These are phyloP conservation scores for Calocybe gambosa DNA, from an alignment of 1,284 basidiomycete genomes.

Conservation along the genomic window DNA sequence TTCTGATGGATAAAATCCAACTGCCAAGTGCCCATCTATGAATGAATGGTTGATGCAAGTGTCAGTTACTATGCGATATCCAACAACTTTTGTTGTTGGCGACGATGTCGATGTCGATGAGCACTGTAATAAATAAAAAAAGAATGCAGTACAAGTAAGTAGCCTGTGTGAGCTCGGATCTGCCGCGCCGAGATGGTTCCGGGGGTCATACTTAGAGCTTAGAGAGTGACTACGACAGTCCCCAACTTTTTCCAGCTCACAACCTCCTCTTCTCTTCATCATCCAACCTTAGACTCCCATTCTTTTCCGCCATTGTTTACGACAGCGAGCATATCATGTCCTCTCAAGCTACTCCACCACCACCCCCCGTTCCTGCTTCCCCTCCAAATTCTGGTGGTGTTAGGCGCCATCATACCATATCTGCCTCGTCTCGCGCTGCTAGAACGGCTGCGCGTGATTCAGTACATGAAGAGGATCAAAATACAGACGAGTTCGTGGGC, in stretches of 20 bases:
- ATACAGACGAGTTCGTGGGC: constrained; percentile 66
- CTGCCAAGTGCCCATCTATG: not conserved
- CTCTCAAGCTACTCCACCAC: constrained; percentile 25
- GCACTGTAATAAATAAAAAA: no score
- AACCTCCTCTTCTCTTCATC: constrained; percentile 9
- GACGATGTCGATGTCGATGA: not conserved
- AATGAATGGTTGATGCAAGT: not conserved
- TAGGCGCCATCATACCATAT: constrained; percentile 77
- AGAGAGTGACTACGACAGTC: constrained; percentile 1
- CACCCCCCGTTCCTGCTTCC: constrained; percentile 33
- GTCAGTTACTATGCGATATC: not conserved
- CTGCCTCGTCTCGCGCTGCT: constrained; percentile 62
- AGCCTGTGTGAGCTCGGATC: not conserved
- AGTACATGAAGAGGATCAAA: constrained; percentile 54
- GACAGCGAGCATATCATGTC: constrained; percentile 24
- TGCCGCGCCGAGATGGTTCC: constrained; percentile 7
- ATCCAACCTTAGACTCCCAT: not conserved
- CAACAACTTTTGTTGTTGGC: not conserved
- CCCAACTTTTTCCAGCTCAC: constrained; percentile 9
- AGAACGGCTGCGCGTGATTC: constrained; percentile 53
- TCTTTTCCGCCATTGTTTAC: constrained; percentile 7
- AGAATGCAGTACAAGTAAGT: no score
- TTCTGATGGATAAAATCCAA: not conserved
- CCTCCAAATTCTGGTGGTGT: constrained; percentile 44
- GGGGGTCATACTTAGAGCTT: constrained; percentile 9